Evolutionary conservation across 1,139 yeast species (phyloP).

Genomic region (Saccharomycopsis hybrid): DNA sequence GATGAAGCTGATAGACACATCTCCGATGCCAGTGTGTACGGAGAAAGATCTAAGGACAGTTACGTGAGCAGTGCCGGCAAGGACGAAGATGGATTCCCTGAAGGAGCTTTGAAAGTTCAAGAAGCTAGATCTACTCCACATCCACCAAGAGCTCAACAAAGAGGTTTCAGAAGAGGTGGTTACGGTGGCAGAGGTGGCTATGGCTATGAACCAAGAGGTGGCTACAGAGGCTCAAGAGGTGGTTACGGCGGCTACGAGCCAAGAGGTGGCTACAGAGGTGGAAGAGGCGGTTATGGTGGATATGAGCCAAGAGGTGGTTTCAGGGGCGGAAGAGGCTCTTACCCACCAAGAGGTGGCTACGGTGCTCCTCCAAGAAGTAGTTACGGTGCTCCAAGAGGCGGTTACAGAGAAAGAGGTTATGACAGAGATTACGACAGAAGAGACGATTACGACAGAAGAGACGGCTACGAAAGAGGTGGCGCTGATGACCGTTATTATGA

Average conservation of each 20-base stretch:
- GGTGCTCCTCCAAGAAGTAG: too few species aligned
- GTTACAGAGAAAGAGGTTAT: not conserved
- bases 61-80: conserved; percentile 1
- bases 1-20: conserved; percentile 29
- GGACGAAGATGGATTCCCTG: conserved; percentile 12
- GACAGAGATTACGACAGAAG: conserved; percentile 1
- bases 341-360: too few species aligned
- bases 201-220: conserved; percentile 23
- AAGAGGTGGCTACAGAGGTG: conserved; percentile 26
- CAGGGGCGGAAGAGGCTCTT: too few species aligned
- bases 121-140: conserved; percentile 53
- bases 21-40: conserved; percentile 2
- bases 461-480: conserved; percentile 1
- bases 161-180: conserved; percentile 24
- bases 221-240: conserved; percentile 22
- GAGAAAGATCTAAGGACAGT: conserved; percentile 13
- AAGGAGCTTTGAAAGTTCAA: conserved; percentile 42
- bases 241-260: conserved; percentile 22
- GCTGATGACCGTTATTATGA: conserved; percentile 2
- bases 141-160: conserved; percentile 26
- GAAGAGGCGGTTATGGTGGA: conserved; percentile 19
- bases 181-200: conserved; percentile 12
- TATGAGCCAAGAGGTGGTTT: conserved; percentile 6
- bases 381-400: not conserved
- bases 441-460: conserved; percentile 15